phyloP scores from a whole-genome alignment of 1,284 basidiomycete genomes.

The Ceratobasidium sp. region DNA sequence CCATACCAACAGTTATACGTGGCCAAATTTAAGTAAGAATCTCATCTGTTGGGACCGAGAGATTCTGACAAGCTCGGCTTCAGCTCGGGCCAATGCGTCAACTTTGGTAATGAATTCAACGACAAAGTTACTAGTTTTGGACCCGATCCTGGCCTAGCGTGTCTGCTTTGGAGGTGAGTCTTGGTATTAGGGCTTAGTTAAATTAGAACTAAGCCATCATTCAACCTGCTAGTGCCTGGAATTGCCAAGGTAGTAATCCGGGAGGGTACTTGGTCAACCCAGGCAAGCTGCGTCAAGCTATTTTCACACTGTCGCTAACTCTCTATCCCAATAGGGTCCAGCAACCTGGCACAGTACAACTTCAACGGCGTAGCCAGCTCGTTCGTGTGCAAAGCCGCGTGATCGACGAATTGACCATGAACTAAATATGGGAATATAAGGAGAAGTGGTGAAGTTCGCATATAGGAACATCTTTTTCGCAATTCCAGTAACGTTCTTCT shows the following conservation, averaged over 20 bases:
- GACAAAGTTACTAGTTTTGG: slow-evolving; percentile 29
- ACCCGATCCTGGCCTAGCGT: slow-evolving; percentile 16
- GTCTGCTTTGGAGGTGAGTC: slow-evolving; percentile 26
- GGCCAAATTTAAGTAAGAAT: slow-evolving; percentile 13
- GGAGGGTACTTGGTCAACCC: slow-evolving; percentile 18
- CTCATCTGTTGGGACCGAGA: neutral
- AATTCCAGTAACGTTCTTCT: too few species aligned
- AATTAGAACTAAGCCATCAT: neutral
- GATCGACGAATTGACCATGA: neutral
- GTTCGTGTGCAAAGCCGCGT: slow-evolving; percentile 24
- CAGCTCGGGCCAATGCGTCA: slow-evolving; percentile 31
- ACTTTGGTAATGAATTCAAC: slow-evolving; percentile 39
- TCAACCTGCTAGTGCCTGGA: slow-evolving; percentile 1
- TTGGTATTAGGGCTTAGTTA: neutral
- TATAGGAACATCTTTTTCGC: too few species aligned
- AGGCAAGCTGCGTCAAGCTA: neutral
- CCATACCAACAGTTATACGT: slow-evolving; percentile 12
- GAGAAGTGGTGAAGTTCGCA: neutral
- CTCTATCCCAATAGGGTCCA: neutral
- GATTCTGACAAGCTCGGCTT: neutral
- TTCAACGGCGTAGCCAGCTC: slow-evolving; percentile 29
- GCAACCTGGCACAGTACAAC: slow-evolving; percentile 5
- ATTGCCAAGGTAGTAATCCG: slow-evolving; percentile 22
- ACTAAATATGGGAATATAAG: neutral
- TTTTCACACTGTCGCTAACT: neutral